phyloP scores from a whole-genome alignment of 352 stramenopile genomes.

The Globisporangium splendens region DNA sequence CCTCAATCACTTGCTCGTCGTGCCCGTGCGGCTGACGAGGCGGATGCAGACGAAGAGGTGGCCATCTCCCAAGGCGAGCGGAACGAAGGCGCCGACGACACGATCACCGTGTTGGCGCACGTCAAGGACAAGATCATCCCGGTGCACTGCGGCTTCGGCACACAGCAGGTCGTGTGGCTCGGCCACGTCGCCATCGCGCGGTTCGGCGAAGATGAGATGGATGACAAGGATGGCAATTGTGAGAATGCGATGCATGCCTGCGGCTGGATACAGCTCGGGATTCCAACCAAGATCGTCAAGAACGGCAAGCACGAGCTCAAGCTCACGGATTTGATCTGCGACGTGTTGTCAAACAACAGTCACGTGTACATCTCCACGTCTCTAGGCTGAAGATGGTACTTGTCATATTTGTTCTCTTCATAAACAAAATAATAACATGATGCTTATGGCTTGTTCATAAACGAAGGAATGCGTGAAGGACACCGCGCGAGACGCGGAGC shows the following conservation, averaged over 20 bases:
- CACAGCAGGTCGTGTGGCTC: slow-evolving; percentile 69
- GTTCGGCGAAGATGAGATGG: slow-evolving; percentile 42
- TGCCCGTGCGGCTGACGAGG: background rate
- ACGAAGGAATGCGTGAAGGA: slow-evolving; percentile 10
- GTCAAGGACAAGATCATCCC: slow-evolving; percentile 71
- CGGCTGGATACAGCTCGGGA: slow-evolving; percentile 49
- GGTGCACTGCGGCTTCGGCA: slow-evolving; percentile 66
- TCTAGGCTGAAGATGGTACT: slow-evolving; percentile 15
- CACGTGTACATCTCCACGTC: slow-evolving; percentile 72
- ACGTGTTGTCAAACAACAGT: slow-evolving; percentile 50
- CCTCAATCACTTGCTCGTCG: background rate
- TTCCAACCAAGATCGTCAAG: slow-evolving; percentile 39
- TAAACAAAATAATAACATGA: background rate
- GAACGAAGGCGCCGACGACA: slow-evolving; percentile 53
- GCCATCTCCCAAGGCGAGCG: slow-evolving; percentile 7
- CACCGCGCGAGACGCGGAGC: slow-evolving; percentile 3
- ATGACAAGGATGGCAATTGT: background rate
- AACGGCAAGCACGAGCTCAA: slow-evolving; percentile 40
- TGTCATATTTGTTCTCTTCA: background rate
- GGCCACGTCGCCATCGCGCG: slow-evolving; percentile 67
- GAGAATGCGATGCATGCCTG: slow-evolving; percentile 12
- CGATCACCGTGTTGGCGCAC: slow-evolving; percentile 60
- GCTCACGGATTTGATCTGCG: slow-evolving; percentile 60
- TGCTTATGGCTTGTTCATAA: background rate
- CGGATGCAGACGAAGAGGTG: background rate